Conservation (phyloP, 2,329 filamentous ascomycete species). For the Thelonectria discophora region DNA sequence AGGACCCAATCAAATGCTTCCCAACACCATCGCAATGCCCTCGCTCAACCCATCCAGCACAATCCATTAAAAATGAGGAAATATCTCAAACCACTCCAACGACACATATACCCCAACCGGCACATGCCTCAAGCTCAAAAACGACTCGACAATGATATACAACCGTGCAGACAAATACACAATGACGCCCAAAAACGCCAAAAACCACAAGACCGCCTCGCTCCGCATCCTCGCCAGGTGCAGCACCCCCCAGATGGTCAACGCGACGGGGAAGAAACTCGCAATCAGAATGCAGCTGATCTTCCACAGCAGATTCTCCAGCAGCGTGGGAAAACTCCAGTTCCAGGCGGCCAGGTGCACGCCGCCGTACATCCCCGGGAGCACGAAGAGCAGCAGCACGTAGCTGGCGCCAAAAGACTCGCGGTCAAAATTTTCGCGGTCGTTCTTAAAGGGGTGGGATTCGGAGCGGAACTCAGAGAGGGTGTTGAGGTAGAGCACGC, state of each 20-base stretch:
- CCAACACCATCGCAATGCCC: no score
- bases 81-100: constrained; percentile 14
- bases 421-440: constrained; percentile 4
- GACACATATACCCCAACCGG: constrained; percentile 20
- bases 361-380: constrained; percentile 16
- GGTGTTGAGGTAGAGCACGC: background rate
- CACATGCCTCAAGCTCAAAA: constrained; percentile 7
- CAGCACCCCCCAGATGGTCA: constrained; percentile 1
- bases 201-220: background rate
- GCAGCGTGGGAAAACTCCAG: constrained; percentile 1
- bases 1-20: no score
- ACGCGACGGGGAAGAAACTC: background rate
- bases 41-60: background rate
- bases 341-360: constrained; percentile 12
- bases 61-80: constrained; percentile 15
- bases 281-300: constrained; percentile 14
- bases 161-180: constrained; percentile 12
- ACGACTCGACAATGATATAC: constrained; percentile 17
- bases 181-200: background rate
- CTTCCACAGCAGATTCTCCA: constrained; percentile 15
- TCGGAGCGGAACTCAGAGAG: background rate
- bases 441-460: background rate
- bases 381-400: constrained; percentile 10
- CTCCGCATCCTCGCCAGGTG: background rate
- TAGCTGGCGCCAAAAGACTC: background rate